These are phyloP conservation scores for Licmophora abbreviata DNA, from an alignment of 108 stramenopile genomes.

Conservation along the genomic window DNA sequence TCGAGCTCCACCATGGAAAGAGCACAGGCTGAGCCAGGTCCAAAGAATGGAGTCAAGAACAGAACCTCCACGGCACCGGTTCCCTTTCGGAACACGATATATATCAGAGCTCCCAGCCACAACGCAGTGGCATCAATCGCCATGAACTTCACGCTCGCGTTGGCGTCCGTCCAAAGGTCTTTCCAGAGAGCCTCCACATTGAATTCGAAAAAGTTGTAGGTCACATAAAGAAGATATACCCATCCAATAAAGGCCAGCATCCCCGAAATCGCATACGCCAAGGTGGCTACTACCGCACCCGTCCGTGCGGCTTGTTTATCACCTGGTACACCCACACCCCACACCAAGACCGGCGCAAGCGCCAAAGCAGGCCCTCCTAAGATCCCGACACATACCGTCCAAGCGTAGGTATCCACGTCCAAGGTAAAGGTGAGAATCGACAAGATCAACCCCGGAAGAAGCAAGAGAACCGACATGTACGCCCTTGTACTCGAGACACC, in stretches of 20 bases:
- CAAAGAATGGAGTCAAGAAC: too few relatives aligned
- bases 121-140: too few relatives aligned
- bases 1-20: too few relatives aligned
- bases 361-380: constrained; percentile 31
- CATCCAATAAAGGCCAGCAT: constrained; percentile 17
- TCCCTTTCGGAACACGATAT: too few relatives aligned
- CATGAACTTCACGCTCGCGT: constrained; percentile 21
- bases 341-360: constrained; percentile 7
- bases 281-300: neutral
- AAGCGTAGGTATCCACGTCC: constrained; percentile 9
- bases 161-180: constrained; percentile 26
- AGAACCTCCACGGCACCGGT: too few relatives aligned
- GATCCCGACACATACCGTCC: constrained; percentile 29
- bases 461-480: neutral
- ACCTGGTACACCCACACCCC: constrained; percentile 7
- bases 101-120: too few relatives aligned
- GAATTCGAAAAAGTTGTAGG: constrained; percentile 12
- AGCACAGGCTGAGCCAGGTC: too few relatives aligned
- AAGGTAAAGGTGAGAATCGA: constrained; percentile 13
- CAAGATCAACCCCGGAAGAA: constrained; percentile 9
- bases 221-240: constrained; percentile 6
- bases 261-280: constrained; percentile 6
- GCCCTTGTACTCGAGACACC: neutral
- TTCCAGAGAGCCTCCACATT: constrained; percentile 13
- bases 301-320: constrained; percentile 4